phyloP scores from a whole-genome alignment of 2,329 filamentous ascomycete species.

The Cercospora sp. region DNA sequence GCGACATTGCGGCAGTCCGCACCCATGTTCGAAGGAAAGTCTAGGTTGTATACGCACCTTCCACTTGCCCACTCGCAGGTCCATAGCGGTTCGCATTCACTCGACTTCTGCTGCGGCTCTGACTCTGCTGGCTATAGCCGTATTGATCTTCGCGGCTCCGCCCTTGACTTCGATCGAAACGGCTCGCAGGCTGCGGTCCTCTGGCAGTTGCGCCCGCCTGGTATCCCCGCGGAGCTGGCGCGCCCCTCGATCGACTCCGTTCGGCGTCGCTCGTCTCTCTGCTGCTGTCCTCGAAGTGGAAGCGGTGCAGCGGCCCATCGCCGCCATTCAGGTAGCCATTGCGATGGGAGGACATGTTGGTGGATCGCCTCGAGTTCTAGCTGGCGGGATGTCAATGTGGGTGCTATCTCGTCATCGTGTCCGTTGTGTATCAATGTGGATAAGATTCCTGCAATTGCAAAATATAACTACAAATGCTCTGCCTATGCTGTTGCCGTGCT shows the following conservation, averaged over 20 bases:
- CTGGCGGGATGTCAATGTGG: neutral
- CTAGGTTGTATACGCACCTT: constrained; percentile 33
- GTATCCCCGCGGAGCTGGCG: constrained; percentile 40
- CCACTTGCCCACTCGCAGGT: constrained; percentile 45
- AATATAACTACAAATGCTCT: neutral
- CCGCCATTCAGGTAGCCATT: constrained; percentile 42
- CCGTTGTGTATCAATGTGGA: neutral
- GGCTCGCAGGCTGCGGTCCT: constrained; percentile 36
- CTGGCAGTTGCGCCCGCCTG: constrained; percentile 28
- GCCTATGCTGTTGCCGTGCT: neutral
- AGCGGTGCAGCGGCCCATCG: constrained; percentile 38
- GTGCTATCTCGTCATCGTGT: neutral
- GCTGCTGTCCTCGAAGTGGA: constrained; percentile 40
- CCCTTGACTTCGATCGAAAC: constrained; percentile 46
- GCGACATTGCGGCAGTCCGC: constrained; percentile 12
- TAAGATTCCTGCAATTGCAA: neutral
- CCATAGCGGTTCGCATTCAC: constrained; percentile 36
- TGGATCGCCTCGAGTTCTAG: neutral
- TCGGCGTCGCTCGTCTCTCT: constrained; percentile 40
- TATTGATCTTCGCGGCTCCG: constrained; percentile 42
- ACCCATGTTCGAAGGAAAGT: constrained; percentile 6
- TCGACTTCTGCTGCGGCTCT: constrained; percentile 38
- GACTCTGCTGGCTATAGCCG: constrained; percentile 9
- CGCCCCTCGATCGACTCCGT: constrained; percentile 40
- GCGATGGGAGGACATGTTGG: constrained; percentile 6